phyloP scores from a whole-genome alignment of 805 yeast species.

The Kodamaea sagamina region DNA sequence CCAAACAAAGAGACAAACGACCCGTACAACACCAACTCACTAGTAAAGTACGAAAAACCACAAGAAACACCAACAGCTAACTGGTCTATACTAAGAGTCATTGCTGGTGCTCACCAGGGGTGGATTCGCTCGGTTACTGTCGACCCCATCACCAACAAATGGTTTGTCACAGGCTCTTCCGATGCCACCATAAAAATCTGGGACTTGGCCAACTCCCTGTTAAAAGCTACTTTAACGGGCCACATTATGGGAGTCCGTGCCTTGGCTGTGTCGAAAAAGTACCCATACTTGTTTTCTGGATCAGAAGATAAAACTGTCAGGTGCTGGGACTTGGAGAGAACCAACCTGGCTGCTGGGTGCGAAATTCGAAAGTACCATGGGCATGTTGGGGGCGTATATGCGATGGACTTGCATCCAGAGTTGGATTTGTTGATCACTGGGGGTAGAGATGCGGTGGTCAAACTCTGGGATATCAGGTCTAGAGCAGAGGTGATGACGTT shows the following conservation, averaged over 20 bases:
- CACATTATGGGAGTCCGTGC: constrained; percentile 89
- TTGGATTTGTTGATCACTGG: constrained; percentile 82
- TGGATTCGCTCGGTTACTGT: constrained; percentile 84
- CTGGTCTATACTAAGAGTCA: constrained; percentile 73
- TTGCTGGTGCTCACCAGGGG: constrained; percentile 85
- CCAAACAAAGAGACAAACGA: background rate
- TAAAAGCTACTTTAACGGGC: constrained; percentile 80
- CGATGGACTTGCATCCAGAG: constrained; percentile 85
- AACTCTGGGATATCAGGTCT: constrained; percentile 94
- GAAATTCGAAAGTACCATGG: constrained; percentile 87
- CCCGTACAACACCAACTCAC: background rate
- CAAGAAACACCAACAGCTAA: background rate
- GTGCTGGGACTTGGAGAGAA: constrained; percentile 95
- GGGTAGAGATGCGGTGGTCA: constrained; percentile 81
- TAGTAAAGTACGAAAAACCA: background rate
- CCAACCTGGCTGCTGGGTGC: constrained; percentile 54
- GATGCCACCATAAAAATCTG: constrained; percentile 90
- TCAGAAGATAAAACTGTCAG: constrained; percentile 91
- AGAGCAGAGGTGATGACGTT: constrained; percentile 72
- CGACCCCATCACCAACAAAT: constrained; percentile 79
- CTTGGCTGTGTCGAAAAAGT: constrained; percentile 66
- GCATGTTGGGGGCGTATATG: constrained; percentile 85
- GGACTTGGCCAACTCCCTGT: constrained; percentile 74
- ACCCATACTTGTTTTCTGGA: constrained; percentile 87
- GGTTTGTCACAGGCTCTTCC: constrained; percentile 90